phyloP scores from a whole-genome alignment of 2,329 filamentous ascomycete genomes.

The Zymoseptoria ardabiliae region DNA sequence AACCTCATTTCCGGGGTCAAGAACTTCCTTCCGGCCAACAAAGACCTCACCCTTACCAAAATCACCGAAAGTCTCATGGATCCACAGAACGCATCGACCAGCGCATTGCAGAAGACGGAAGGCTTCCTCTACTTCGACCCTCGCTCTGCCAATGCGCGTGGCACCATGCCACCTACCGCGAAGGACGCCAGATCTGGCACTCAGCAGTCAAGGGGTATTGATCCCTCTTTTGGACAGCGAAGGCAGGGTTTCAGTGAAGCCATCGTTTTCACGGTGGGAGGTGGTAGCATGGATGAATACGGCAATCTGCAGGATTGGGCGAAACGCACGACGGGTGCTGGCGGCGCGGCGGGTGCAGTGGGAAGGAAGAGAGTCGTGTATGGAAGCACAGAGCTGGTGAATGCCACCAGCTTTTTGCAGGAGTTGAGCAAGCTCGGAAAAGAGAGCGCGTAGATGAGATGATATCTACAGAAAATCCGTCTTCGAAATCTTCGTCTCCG shows the following conservation, averaged over 20 bases:
- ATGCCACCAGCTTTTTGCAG: slow-evolving; percentile 55
- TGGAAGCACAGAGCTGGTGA: slow-evolving; percentile 73
- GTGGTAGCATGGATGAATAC: slow-evolving; percentile 98
- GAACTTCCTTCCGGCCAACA: slow-evolving; percentile 93
- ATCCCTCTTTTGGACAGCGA: slow-evolving; percentile 19
- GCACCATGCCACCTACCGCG: slow-evolving; percentile 79
- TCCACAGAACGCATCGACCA: slow-evolving; percentile 78
- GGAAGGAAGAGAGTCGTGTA: slow-evolving; percentile 80
- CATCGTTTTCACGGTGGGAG: slow-evolving; percentile 50
- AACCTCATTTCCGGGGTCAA: slow-evolving; percentile 93
- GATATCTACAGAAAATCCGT: neutral
- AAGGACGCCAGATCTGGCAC: slow-evolving; percentile 25
- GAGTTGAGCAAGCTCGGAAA: slow-evolving; percentile 51
- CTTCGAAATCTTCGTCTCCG: neutral
- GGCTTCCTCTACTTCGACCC: slow-evolving; percentile 97
- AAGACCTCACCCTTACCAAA: slow-evolving; percentile 92
- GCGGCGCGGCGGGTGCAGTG: slow-evolving; percentile 43
- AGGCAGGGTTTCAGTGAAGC: slow-evolving; percentile 34
- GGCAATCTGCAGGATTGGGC: slow-evolving; percentile 97
- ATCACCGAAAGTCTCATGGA: slow-evolving; percentile 99
- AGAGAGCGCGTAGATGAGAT: slow-evolving; percentile 39
- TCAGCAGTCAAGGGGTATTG: slow-evolving; percentile 31
- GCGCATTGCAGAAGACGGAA: slow-evolving; percentile 92
- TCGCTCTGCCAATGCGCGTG: slow-evolving; percentile 82
- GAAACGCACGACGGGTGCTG: slow-evolving; percentile 56